Conservation (phyloP, 352 stramenopile species). For the Pythium apleroticum region DNA sequence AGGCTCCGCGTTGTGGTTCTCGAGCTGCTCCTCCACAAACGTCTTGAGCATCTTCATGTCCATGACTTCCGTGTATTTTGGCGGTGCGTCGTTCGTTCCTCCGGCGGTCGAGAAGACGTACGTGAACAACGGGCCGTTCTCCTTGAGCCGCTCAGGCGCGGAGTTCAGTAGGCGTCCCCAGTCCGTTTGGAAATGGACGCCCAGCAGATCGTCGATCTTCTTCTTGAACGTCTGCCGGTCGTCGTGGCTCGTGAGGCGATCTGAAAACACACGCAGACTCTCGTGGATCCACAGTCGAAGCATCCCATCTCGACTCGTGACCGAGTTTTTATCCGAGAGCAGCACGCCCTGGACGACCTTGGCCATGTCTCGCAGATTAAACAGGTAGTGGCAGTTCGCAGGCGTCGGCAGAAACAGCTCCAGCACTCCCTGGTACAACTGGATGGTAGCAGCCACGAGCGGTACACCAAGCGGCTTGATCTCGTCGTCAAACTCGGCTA, state of each 20-base stretch:
- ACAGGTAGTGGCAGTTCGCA: conserved; percentile 89
- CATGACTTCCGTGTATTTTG: conserved; percentile 76
- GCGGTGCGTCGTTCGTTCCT: conserved; percentile 27
- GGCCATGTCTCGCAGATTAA: conserved; percentile 89
- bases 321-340: conserved; percentile 69
- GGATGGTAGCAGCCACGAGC: conserved; percentile 81
- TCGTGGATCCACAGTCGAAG: conserved; percentile 91
- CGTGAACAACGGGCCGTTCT: conserved; percentile 80
- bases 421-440: conserved; percentile 83
- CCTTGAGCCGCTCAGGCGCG: conserved; percentile 67
- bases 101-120: conserved; percentile 66
- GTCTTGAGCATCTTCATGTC: conserved; percentile 88
- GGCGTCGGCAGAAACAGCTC: conserved; percentile 88
- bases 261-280: conserved; percentile 86
- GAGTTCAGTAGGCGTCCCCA: conserved; percentile 61
- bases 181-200: conserved; percentile 78
- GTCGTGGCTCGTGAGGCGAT: conserved; percentile 86
- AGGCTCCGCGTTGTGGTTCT: conserved; percentile 91
- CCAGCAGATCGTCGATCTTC: conserved; percentile 76
- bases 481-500: conserved; percentile 87
- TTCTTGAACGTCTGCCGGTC: conserved; percentile 91
- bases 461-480: conserved; percentile 77
- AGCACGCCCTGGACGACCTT: conserved; percentile 87
- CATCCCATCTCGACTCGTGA: conserved; percentile 69
- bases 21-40: conserved; percentile 89